Evolutionary conservation across 2,329 filamentous ascomycete species (phyloP), one percentile per base, ranked within the genome.

Genomic region (Colletotrichum tropicicola): DNA sequence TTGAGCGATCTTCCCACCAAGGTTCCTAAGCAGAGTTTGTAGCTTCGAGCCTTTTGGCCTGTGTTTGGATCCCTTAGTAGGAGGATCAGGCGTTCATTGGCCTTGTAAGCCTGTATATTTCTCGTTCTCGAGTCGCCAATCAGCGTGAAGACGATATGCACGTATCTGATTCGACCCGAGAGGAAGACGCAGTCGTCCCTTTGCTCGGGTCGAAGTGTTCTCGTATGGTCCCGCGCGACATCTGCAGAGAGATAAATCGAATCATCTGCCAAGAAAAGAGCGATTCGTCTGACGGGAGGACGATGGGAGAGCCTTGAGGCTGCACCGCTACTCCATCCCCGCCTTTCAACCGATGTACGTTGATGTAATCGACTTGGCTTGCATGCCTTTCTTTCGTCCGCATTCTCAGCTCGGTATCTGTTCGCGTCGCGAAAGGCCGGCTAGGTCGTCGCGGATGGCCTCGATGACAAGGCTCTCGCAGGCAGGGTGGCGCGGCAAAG

Each of bases 351-450:
- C 23, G 10, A 48, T 48, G 28, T 48, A 13, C 7, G 30, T 57
- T 57, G 54, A 48, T 48, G 54, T 48, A 37, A 57, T 39, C 32
- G 30, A 39, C 30, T n/a, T 44, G 51, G 27, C 43, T 45, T 56
- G 30, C 12, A 35, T 21, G 17, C 28, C 17, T 25, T 28, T 27
- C 43, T 56, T 15, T 57, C 54, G 21, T 39, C 21, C 15, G 3
- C 39, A 21, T 45, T 23, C 15, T 32, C 15, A 35, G 27, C 43
- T 57, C 54, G 53, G 53, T 47, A 13, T 23, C 53, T 47, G 27
- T 47, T 35, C 53, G 39, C 53, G 27, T 47, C 41, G 53, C 53
- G 53, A 43, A 30, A 7, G 23, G 51, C n/a, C 17, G 10, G 39
- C 39, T 43, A 9, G 17, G 39, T 43, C 17, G 32, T 13, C 32